Evolutionary conservation across 2,329 filamentous ascomycete genomes (phyloP).

Genomic region (Sarocladium strictum): DNA sequence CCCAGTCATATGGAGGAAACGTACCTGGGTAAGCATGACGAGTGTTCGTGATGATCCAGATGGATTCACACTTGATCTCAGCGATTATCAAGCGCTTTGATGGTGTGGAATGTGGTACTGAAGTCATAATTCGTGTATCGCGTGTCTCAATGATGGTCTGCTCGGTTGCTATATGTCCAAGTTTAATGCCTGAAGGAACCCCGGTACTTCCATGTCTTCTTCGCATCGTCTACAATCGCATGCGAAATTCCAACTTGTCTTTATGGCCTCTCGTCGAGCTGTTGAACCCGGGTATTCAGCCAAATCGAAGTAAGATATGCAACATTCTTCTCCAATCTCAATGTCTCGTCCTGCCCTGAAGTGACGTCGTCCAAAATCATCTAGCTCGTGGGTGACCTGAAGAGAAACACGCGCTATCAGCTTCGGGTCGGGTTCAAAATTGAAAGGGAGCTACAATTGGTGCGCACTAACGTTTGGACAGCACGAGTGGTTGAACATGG

Average conservation of each 20-base stretch:
- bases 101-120: too few species aligned
- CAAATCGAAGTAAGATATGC: slow-evolving; percentile 14
- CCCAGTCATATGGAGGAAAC: too few species aligned
- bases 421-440: neutral
- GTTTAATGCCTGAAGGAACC: slow-evolving; percentile 2
- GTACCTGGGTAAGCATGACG: too few species aligned
- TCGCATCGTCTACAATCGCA: slow-evolving; percentile 13
- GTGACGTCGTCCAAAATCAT: slow-evolving; percentile 9
- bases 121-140: too few species aligned
- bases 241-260: slow-evolving; percentile 10
- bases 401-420: neutral
- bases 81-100: too few species aligned
- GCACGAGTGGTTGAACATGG: slow-evolving; percentile 15
- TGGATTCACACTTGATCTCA: too few species aligned
- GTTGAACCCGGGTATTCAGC: slow-evolving; percentile 7
- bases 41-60: too few species aligned
- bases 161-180: neutral
- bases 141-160: neutral
- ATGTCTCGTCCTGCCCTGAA: slow-evolving; percentile 12
- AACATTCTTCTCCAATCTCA: slow-evolving; percentile 13
- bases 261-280: slow-evolving; percentile 9
- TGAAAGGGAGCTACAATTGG: too few species aligned
- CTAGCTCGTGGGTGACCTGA: slow-evolving; percentile 12
- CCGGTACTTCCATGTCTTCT: slow-evolving; percentile 9
- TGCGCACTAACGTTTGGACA: slow-evolving; percentile 15